Percentiles rank a stretch among this genome's conserved stretches.
phyloP scores from a whole-genome alignment of 73 alveolate genomes.

The Paramecium caudatum region DNA sequence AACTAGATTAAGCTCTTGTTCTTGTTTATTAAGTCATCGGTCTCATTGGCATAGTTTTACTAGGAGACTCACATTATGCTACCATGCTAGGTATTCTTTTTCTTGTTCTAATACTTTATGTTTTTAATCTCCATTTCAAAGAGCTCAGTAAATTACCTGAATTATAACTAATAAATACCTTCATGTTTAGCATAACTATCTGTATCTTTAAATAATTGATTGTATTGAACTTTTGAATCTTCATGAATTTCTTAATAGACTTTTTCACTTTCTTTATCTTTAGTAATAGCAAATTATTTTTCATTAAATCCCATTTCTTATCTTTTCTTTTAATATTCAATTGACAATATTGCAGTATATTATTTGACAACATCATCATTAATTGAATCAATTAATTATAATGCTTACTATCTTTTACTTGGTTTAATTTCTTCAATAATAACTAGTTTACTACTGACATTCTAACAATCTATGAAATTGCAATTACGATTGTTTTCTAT shows the following conservation, averaged over 20 bases:
- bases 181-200: conserved; percentile 43
- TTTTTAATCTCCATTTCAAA: not conserved
- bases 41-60: too few species aligned
- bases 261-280: conserved; percentile 50
- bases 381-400: not conserved
- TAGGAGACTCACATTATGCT: too few species aligned
- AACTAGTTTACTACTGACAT: conserved; percentile 13
- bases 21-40: too few species aligned
- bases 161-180: not conserved
- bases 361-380: conserved; percentile 5
- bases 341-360: not conserved
- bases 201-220: not conserved
- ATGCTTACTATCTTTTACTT: not conserved
- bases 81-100: too few species aligned
- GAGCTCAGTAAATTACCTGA: not conserved
- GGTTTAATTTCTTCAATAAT: not conserved
- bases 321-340: conserved; percentile 33
- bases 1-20: too few species aligned
- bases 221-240: not conserved
- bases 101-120: not conserved
- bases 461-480: not conserved
- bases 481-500: not conserved
- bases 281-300: not conserved
- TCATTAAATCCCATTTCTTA: conserved; percentile 18
- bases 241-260: conserved; percentile 27